phyloP scores from a whole-genome alignment of 306 rosid genomes.

The Crataegus laevigata region DNA sequence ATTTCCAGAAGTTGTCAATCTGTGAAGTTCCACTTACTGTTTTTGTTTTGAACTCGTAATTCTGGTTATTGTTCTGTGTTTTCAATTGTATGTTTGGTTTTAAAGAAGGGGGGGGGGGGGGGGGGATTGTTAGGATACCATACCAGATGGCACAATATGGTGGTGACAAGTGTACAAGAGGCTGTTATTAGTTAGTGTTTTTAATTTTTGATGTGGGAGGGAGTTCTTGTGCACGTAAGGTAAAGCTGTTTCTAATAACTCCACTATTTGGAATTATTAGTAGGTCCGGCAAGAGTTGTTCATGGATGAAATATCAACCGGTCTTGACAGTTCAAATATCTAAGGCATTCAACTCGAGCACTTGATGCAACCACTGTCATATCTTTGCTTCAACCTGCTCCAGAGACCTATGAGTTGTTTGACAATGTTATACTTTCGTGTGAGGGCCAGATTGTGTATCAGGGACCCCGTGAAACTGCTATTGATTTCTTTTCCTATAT shows the following conservation, averaged over 20 bases:
- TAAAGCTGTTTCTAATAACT: constrained; percentile 24
- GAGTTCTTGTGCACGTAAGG: constrained; percentile 9
- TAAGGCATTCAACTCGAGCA: constrained; percentile 80
- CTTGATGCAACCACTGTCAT: constrained; percentile 86
- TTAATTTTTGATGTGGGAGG: not conserved
- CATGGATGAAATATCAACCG: constrained; percentile 99
- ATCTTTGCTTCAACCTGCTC: constrained; percentile 98
- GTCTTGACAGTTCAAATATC: constrained; percentile 89
- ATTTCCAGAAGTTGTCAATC: no score
- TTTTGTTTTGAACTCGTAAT: no score
- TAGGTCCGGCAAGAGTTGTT: constrained; percentile 98
- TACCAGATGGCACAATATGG: no score
- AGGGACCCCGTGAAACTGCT: constrained; percentile 79
- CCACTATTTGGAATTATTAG: constrained; percentile 51
- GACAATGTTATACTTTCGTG: constrained; percentile 86
- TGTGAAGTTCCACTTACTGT: no score
- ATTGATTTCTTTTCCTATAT: constrained; percentile 64
- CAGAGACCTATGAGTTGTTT: constrained; percentile 94
- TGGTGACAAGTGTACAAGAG: no score
- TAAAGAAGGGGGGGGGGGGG: no score
- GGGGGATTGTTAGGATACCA: no score
- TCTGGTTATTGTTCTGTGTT: no score
- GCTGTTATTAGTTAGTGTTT: no score
- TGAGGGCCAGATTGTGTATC: constrained; percentile 93
- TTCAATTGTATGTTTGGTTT: no score